Evolutionary conservation across 208 protist species (phyloP), one percentile per base, ranked within the genome.

Genomic region (Cochliopodium minus): DNA sequence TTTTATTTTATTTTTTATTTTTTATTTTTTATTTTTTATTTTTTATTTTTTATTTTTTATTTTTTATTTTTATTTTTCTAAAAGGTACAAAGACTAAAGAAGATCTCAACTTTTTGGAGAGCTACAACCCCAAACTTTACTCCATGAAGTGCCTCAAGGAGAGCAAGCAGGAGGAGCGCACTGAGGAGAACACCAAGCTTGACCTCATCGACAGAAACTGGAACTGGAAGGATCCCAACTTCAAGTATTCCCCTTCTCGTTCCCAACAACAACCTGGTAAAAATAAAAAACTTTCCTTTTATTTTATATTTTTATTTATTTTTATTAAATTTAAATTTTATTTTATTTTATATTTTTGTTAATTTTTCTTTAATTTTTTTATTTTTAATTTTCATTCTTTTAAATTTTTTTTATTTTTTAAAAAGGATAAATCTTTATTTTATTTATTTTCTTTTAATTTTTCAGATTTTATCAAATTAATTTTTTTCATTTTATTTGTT

Each of bases 161-260:
- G 36, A 23, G 5, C 11, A 23, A 17, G 53, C n/a, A 38, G 1
- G 39, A 38, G 9, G 34, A 56, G 6, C 4, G 5, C 28, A 15
- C 26, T 62, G 30, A 50, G 17, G 13, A 9, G 9, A 50, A 50
- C 23, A 5, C 4, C 9, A 17, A 56, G 15, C 17, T 49, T 28
- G 15, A 34, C 15, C 2, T 59, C 43, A 13, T 28, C 0, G 61
- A 69, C 22, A 33, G 62, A 52, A n/a, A 45, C 25, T 70, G 47
- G 48, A 62, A 42, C 29, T 61, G 48, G 48, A 67, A 65, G 63
- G 17, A 39, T 30, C 30, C 30, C 9, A 25, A 65, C 9, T 66
- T 60, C 28, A n/a, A 54, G 15, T 70, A 55, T 62, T 35, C n/a
- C 22, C 15, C 1, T 29, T 23, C 13, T 13, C 9, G 65, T 17